Evolutionary conservation across 306 rosid genomes (phyloP), one percentile per base, ranked within the genome.

Genomic region (Dalbergia oliveri): DNA sequence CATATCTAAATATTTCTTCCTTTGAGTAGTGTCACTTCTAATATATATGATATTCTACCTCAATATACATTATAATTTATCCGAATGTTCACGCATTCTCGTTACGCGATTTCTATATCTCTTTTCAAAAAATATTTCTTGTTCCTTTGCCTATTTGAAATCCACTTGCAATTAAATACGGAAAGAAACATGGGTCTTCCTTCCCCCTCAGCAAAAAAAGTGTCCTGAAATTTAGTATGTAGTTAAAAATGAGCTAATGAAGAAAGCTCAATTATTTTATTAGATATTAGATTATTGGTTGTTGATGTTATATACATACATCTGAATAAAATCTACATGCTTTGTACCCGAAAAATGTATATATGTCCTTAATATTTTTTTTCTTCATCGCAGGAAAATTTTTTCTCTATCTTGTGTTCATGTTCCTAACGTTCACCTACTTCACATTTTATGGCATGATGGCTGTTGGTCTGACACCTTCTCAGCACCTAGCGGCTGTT

Each of bases 391-490:
- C 96, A 95, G 99, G 79, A 12, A 95, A 95, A 50, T 95, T 93
- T 77, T 80, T 87, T 4, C 90, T 91, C 66, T 95, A 95, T 84
- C 82, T 89, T 5, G 9, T 91, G 82, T 91, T 95, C 88, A 88
- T 95, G 99, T 95, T 95, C 92, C 85, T 95, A 66, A 91, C 99
- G 4, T 93, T 95, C 88, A 93, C 96, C 35, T 95, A 93, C 89
- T 95, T 95, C 85, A 95, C 99, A 62, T 93, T 88, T 63, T 95
- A 93, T 78, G 99, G 99, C 80, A 90, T 93, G 97, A 91, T 92
- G 91, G 96, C 97, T 37, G 92, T 95, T 76, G 98, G 98, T 35
- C 90, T 95, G 75, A 93, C 99, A 14, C 74, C 98, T 54, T 87
- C 97, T 23, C 97, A 87, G 66, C 96, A 91, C 44, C 31, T 95